Base-by-base conservation (phyloP, 1,284 basidiomycete genomes). In the Mycena citricolor region DNA sequence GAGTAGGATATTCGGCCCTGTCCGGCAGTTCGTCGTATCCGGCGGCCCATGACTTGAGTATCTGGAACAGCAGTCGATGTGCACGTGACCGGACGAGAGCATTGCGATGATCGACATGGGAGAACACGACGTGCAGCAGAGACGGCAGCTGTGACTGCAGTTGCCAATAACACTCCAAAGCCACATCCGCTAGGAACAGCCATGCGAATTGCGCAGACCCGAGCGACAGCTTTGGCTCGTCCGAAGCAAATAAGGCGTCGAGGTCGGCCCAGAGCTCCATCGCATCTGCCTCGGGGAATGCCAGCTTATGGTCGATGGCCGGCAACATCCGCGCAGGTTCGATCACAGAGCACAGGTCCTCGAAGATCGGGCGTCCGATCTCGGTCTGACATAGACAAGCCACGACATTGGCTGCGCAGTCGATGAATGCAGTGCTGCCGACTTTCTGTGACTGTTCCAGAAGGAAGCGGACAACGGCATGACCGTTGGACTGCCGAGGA, bases 391-490 rank as follows among this genome's bases (percentile, higher is more conserved):
- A 90, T 11, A 97, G 74, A 52, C 83, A 94, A 0, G 92, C 86
- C 21, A 95, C 80, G 39, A 94, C 83, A 52, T 86, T 85, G 38
- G 88, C 82, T 1, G 90, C 88, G 57, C 90, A 88, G 36, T 71
- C 73, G 45, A 94, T 79, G 60, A 92, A 95, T 8, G 83, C 76
- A 4, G 78, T 75, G 54, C 80, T 91, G 22, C 88, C 84, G 32
- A 93, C 83, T 64, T 87, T 89, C 43, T 88, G 83, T 0, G 90
- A 88, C 57, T 97, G 90, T 54, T 94, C 90, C 32, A 97, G 74
- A 4, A 97, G 68, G 64, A 94, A 97, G 33, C 86, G 81, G 42
- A 90, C 74, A 16, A 93, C 76, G 1, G 89, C 88, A 49, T 85
- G 85, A 1, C 87, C 88, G 55, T 94, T 94, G 12, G 76, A 71